Evolutionary conservation across 371 early-diverging fungal species (phyloP).

Genomic region (Haplosporangium sp.): DNA sequence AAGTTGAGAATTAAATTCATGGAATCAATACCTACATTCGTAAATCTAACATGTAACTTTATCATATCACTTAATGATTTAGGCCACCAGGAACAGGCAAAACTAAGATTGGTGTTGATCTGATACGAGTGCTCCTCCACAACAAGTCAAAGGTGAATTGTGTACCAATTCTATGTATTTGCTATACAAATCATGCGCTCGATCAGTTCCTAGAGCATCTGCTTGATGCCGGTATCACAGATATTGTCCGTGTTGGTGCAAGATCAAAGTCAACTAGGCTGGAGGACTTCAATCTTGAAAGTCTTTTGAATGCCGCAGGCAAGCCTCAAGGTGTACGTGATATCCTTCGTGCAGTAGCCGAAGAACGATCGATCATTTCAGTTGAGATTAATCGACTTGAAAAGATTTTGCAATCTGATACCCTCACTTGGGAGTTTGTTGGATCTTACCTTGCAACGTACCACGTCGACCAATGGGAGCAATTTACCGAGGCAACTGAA

Average conservation of each 20-base stretch:
- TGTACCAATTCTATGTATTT: conserved; percentile 63
- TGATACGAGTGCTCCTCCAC: conserved; percentile 56
- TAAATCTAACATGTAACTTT: not conserved
- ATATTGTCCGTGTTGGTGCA: conserved; percentile 61
- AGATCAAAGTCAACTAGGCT: conserved; percentile 51
- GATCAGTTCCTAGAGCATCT: conserved; percentile 65
- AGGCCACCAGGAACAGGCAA: conserved; percentile 72
- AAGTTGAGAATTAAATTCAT: not conserved
- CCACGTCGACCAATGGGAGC: not conserved
- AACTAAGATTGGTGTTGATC: conserved; percentile 61
- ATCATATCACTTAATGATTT: no score
- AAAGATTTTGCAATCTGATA: not conserved
- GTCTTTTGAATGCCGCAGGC: conserved; percentile 8
- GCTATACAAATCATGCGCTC: conserved; percentile 69
- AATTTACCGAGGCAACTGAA: not conserved
- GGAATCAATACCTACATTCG: not conserved
- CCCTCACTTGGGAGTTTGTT: not conserved
- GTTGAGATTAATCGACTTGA: not conserved
- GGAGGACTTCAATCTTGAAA: conserved; percentile 38
- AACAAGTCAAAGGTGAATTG: conserved; percentile 35
- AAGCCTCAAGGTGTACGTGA: conserved; percentile 19
- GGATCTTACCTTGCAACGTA: not conserved
- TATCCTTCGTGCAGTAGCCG: conserved; percentile 4
- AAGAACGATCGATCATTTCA: not conserved
- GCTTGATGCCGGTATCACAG: conserved; percentile 35